Base-by-base conservation (phyloP, 2,329 filamentous ascomycete genomes). In the Golovinomyces cichoracearum region DNA sequence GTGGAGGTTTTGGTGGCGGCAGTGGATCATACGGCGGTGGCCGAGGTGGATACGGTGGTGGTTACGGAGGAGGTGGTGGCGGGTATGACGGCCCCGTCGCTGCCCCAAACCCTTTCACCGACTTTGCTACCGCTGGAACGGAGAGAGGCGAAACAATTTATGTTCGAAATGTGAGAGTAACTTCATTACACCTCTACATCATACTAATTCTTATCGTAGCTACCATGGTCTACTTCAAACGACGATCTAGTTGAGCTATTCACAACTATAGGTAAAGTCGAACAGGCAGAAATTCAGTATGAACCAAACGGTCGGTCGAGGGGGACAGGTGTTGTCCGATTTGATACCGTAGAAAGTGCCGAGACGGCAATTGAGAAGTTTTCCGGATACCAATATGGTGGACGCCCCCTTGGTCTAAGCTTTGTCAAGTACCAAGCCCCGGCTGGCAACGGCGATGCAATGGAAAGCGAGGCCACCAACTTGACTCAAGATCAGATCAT, bases 401-500 rank as follows among this genome's bases (percentile, higher is more conserved):
- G 86, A 49, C 84, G 90, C 56, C 90, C 90, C 57, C 77, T 98
- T 52, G 85, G 86, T 50, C 71, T 98, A 59, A 88, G 79, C 63
- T 95, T 83, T 60, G 88, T 94, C 68, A 92, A 90, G 65, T 95
- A 95, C 65, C 69, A 83, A 55, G 88, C 80, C 61, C 69, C 74
- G 48, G 71, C 74, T 37, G 48, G 48, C 21, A 70, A 70, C 41
- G 66, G 63, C 19, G 68, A 66, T 53, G 72, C 69, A 56, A 93
- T 94, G 84, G 86, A 94, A 56, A 83, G 78, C 29, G 77, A 84
- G 53, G 74, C 82, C 54, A 74, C 70, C 47, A 80, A 79, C 52
- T 66, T 93, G 61, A 93, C 85, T n/a, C 90, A 95, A 65, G 88
- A 95, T 62, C 86, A 95, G 69, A 94, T 95, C 66, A 93, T 95